Conservation (phyloP, 257 asterid species). For the Solanum sejunctum region DNA sequence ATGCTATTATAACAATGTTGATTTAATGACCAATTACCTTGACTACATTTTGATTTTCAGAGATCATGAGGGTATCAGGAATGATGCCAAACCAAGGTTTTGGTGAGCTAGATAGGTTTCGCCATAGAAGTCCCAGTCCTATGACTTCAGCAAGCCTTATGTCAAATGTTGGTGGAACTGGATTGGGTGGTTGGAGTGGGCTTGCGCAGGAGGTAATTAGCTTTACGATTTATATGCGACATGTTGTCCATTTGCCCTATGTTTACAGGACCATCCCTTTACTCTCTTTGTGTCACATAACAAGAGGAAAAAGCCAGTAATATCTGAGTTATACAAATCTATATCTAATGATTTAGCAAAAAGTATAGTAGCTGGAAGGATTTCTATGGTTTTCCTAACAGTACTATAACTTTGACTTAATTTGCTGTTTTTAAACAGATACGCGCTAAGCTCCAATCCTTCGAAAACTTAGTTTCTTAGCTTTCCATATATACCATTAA, state of each 20-base stretch:
- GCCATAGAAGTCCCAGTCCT: constrained; percentile 95
- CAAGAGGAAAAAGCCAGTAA: neutral
- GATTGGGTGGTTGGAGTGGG: constrained; percentile 73
- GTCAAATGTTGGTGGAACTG: constrained; percentile 55
- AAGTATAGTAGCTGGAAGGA: neutral
- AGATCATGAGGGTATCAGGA: constrained; percentile 63
- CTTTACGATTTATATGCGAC: neutral
- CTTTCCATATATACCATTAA: neutral
- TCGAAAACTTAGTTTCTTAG: neutral
- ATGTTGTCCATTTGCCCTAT: neutral
- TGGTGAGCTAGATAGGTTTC: constrained; percentile 69
- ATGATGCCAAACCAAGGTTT: constrained; percentile 74
- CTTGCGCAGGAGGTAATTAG: constrained; percentile 58
- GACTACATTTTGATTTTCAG: constrained; percentile 12
- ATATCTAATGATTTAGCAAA: neutral
- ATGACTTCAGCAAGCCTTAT: constrained; percentile 78
- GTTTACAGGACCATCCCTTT: neutral
- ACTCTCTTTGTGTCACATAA: neutral
- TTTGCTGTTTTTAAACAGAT: neutral
- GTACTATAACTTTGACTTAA: neutral
- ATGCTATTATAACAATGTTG: neutral
- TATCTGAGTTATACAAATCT: neutral
- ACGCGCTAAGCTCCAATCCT: neutral
- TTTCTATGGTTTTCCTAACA: neutral
- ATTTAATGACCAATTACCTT: neutral